These are phyloP conservation scores for Ceratocystis cacaofunesta DNA, from an alignment of 2,329 filamentous ascomycete genomes.

Conservation along the genomic window DNA sequence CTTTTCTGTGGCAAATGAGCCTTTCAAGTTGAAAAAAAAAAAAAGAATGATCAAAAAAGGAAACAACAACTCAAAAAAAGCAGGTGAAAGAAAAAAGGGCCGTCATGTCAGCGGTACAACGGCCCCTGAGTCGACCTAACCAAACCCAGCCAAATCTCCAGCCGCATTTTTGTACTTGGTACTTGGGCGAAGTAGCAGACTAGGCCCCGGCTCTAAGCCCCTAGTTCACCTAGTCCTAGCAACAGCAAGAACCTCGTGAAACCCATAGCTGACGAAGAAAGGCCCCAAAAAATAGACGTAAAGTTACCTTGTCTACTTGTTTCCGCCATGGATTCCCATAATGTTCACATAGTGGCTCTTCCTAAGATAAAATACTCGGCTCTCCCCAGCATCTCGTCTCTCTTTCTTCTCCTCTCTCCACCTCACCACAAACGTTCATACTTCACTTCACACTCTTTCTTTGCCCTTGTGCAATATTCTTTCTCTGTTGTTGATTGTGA, in stretches of 20 bases:
- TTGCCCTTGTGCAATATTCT: constrained; percentile 14
- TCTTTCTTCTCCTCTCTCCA: constrained; percentile 7
- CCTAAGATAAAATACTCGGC: constrained; percentile 11
- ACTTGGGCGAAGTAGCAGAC: neutral
- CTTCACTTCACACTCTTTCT: constrained; percentile 14
- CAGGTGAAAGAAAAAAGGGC: neutral
- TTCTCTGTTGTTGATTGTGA: constrained; percentile 6
- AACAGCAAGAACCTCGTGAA: neutral
- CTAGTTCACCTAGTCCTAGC: neutral
- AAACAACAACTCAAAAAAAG: constrained; percentile 3
- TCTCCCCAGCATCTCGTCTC: neutral
- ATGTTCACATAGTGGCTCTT: neutral
- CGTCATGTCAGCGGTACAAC: neutral
- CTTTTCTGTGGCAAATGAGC: neutral
- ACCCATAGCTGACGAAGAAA: neutral
- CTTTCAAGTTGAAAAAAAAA: neutral
- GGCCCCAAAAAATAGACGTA: neutral
- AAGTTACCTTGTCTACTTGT: neutral
- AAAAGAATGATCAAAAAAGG: neutral
- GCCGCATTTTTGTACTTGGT: neutral
- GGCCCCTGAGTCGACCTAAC: neutral
- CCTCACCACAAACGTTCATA: constrained; percentile 5
- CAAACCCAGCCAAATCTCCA: neutral
- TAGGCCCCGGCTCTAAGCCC: neutral
- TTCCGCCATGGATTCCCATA: neutral